These are phyloP conservation scores for Ailanthus altissimus DNA, from an alignment of 345 rosid species.

Conservation along the genomic window DNA sequence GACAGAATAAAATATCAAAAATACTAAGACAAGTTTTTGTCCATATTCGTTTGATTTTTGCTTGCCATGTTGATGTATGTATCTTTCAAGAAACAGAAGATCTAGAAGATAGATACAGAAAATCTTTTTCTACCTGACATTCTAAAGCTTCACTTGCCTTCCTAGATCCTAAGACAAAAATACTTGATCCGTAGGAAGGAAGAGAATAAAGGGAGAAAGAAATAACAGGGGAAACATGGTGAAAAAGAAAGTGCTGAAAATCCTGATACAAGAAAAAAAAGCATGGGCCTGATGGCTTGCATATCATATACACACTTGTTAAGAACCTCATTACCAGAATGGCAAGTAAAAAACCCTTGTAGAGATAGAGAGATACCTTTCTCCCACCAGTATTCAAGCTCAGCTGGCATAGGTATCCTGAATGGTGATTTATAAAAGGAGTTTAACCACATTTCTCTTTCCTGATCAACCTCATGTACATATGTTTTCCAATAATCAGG, in stretches of 20 bases:
- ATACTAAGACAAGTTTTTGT: not conserved
- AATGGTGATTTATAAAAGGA: constrained; percentile 90
- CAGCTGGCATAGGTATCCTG: constrained; percentile 94
- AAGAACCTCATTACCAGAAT: not conserved
- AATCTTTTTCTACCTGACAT: not conserved
- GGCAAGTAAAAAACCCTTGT: not conserved
- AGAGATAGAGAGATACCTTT: constrained; percentile 44
- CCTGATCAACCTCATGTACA: constrained; percentile 82
- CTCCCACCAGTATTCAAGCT: constrained; percentile 95
- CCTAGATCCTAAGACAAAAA: not conserved
- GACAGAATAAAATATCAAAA: too few relatives aligned
- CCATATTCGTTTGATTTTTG: not conserved
- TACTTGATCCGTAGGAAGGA: not conserved
- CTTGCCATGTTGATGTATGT: not conserved
- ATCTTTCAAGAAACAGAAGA: not conserved
- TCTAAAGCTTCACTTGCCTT: not conserved
- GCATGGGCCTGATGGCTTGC: not conserved
- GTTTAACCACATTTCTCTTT: constrained; percentile 93
- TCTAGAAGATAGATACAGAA: not conserved
- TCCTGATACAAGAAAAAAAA: not conserved
- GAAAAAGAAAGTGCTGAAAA: not conserved
- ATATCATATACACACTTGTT: not conserved
- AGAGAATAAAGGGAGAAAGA: not conserved
- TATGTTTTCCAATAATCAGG: constrained; percentile 95
- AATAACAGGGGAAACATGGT: not conserved